phyloP scores from a whole-genome alignment of 2,329 filamentous ascomycete species.

The Colletotrichum horii region DNA sequence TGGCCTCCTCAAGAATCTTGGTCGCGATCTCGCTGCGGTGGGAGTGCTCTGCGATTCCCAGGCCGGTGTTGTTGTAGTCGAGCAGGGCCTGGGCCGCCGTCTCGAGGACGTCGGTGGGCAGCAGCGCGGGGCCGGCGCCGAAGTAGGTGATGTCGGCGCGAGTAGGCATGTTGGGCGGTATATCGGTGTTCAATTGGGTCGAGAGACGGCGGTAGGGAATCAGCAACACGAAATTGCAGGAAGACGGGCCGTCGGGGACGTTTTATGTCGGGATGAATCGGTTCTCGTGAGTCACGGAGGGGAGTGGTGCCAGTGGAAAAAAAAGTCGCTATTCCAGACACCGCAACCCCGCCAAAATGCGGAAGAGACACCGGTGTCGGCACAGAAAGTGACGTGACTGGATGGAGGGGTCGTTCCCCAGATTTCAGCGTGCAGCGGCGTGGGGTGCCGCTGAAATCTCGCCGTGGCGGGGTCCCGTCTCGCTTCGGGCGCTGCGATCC shows the following conservation, averaged over 20 bases:
- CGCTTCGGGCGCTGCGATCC: constrained; percentile 1
- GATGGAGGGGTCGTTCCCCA: constrained; percentile 20
- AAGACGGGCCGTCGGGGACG: not conserved
- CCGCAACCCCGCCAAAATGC: constrained; percentile 20
- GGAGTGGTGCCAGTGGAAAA: not conserved
- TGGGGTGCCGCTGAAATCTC: constrained; percentile 11
- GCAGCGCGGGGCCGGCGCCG: constrained; percentile 85
- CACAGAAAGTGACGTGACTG: constrained; percentile 16
- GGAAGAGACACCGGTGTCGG: constrained; percentile 15
- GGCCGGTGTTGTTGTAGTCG: constrained; percentile 80
- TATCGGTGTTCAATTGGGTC: not conserved
- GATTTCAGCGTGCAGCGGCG: constrained; percentile 1
- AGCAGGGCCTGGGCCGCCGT: constrained; percentile 77
- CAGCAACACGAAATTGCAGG: not conserved
- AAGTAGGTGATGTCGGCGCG: constrained; percentile 84
- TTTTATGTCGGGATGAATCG: not conserved
- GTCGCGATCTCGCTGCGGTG: constrained; percentile 83
- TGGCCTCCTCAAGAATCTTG: constrained; percentile 79
- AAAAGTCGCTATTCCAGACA: constrained; percentile 19
- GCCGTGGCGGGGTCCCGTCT: constrained; percentile 1
- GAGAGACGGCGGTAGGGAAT: not conserved
- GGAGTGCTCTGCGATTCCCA: constrained; percentile 87
- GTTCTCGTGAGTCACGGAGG: constrained; percentile 13
- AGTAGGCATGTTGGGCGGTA: constrained; percentile 62
- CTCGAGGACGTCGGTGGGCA: constrained; percentile 83